phyloP scores from a whole-genome alignment of 2,329 filamentous ascomycete species.

The Fusarium abutilonis region DNA sequence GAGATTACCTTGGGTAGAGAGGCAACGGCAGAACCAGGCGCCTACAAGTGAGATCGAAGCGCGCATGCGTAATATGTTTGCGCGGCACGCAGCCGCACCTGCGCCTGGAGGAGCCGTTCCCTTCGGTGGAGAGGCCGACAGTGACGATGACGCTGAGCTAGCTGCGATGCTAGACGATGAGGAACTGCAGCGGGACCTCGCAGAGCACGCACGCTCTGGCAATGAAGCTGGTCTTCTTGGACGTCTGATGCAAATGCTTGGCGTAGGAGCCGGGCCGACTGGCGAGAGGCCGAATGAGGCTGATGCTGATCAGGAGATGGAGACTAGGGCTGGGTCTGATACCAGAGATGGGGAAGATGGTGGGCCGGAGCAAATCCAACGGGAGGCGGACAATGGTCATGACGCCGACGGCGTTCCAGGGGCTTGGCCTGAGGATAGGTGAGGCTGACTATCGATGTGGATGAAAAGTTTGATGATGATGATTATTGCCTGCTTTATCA shows the following conservation, averaged over 20 bases:
- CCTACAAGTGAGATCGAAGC: slow-evolving; percentile 40
- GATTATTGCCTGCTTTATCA: not conserved
- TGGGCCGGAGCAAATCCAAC: slow-evolving; percentile 1
- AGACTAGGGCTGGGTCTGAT: not conserved
- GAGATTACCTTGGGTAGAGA: slow-evolving; percentile 32
- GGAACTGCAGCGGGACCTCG: slow-evolving; percentile 48
- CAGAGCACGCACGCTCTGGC: slow-evolving; percentile 42
- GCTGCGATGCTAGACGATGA: slow-evolving; percentile 46
- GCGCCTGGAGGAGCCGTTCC: slow-evolving; percentile 8
- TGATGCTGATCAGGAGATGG: slow-evolving; percentile 19
- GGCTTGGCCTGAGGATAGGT: slow-evolving; percentile 49
- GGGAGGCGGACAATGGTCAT: slow-evolving; percentile 10
- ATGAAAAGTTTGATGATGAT: slow-evolving; percentile 1
- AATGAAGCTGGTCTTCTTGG: slow-evolving; percentile 44
- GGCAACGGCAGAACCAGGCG: slow-evolving; percentile 1
- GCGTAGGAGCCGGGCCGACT: slow-evolving; percentile 32
- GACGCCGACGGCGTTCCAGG: slow-evolving; percentile 44
- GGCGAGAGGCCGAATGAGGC: slow-evolving; percentile 16
- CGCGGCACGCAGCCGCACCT: slow-evolving; percentile 29
- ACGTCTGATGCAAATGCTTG: slow-evolving; percentile 27
- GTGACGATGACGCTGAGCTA: slow-evolving; percentile 44
- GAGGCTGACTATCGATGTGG: slow-evolving; percentile 19
- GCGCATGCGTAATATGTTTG: slow-evolving; percentile 46
- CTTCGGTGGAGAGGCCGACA: slow-evolving; percentile 30
- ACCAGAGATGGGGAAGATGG: slow-evolving; percentile 16